Percentiles rank a stretch among this genome's conserved stretches.
These are phyloP conservation scores for Thelonectria olida DNA, from an alignment of 2,329 filamentous ascomycete species.

Conservation along the genomic window DNA sequence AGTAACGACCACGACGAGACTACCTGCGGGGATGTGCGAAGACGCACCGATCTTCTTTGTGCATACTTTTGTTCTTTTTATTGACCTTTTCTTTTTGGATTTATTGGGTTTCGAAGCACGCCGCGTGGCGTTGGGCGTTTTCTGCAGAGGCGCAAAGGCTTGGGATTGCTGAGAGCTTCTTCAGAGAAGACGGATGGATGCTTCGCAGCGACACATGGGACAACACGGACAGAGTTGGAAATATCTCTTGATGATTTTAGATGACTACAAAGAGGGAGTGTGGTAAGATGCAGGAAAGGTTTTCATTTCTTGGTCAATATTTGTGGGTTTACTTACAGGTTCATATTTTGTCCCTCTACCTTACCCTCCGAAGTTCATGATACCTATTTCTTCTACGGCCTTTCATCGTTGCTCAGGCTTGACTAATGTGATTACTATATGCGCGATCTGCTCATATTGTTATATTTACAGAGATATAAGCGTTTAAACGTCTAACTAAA, in stretches of 20 bases:
- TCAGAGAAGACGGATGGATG: not conserved
- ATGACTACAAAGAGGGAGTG: not conserved
- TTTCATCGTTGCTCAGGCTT: too few species aligned
- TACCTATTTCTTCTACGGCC: not conserved
- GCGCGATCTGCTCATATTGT: not conserved
- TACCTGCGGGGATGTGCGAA: not conserved
- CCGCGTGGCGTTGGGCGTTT: not conserved
- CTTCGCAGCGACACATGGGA: not conserved
- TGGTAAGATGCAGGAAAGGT: not conserved
- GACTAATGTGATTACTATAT: not conserved
- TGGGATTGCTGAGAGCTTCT: not conserved
- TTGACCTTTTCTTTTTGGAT: not conserved
- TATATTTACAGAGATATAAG: too few species aligned
- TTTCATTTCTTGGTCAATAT: slow-evolving; percentile 1
- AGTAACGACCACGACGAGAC: not conserved
- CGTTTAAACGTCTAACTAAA: too few species aligned
- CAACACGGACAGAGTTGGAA: not conserved
- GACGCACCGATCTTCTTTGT: not conserved
- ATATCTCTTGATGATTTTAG: not conserved
- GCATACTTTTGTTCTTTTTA: not conserved
- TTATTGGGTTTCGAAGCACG: not conserved
- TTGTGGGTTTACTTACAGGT: not conserved
- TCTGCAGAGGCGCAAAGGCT: not conserved
- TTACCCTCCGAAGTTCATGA: not conserved
- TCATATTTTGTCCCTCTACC: not conserved